Conservation (phyloP, 495 filamentous ascomycete genomes). For the Penicillium roqueforti region DNA sequence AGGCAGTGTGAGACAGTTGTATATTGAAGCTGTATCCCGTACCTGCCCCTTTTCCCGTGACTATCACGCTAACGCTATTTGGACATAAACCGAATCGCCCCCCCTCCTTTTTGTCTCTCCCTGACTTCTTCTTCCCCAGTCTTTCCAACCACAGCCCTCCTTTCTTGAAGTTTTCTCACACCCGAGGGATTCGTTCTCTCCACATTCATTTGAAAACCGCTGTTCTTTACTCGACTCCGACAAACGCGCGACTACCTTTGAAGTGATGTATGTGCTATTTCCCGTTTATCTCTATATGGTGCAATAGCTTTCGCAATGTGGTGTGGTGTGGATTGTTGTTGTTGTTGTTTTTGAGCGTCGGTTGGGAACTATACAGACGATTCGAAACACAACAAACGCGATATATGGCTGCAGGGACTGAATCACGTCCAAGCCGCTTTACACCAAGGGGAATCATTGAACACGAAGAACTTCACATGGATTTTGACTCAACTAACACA, state of each 20-base stretch:
- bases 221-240: constrained; percentile 32
- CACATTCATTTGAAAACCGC: constrained; percentile 39
- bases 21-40: not conserved
- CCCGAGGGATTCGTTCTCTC: constrained; percentile 46
- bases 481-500: not conserved
- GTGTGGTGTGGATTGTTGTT: not conserved
- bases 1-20: constrained; percentile 7
- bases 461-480: not conserved
- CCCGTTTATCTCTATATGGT: constrained; percentile 1
- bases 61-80: constrained; percentile 17
- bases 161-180: constrained; percentile 35
- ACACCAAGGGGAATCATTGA: not conserved
- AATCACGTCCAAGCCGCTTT: not conserved
- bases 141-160: constrained; percentile 15
- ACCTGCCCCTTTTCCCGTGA: constrained; percentile 10
- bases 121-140: constrained; percentile 20
- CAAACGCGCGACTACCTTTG: constrained; percentile 32
- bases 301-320: not conserved
- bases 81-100: constrained; percentile 6
- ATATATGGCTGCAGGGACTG: not conserved
- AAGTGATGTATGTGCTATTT: constrained; percentile 34
- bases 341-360: no score
- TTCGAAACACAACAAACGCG: not conserved
- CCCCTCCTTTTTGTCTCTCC: constrained; percentile 22
- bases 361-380: not conserved